Percentiles rank a stretch among this genome's conserved stretches.
Evolutionary conservation across 169 alveolate species (phyloP).

Genomic region (Neospora caninum): DNA sequence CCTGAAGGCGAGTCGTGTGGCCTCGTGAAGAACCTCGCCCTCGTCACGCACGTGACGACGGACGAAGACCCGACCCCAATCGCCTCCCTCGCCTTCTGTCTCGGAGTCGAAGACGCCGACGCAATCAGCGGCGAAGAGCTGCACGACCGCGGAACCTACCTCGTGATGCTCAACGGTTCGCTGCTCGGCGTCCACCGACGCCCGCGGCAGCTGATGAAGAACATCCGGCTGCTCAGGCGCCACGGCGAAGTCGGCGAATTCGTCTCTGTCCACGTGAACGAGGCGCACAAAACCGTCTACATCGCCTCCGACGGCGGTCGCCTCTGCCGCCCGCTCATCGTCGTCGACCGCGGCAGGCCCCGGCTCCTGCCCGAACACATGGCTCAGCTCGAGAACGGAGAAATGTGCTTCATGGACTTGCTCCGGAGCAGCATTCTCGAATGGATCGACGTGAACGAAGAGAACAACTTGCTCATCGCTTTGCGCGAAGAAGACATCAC

Average conservation of each 20-base stretch:
- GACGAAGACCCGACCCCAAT: constrained; percentile 90
- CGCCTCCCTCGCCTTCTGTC: constrained; percentile 74
- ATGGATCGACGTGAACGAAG: constrained; percentile 99
- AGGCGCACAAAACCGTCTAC: constrained; percentile 90
- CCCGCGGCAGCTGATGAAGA: constrained; percentile 88
- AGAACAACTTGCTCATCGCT: constrained; percentile 96
- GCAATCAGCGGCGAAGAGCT: constrained; percentile 80
- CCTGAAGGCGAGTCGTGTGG: constrained; percentile 99
- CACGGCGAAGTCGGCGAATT: constrained; percentile 96
- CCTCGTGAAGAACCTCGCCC: constrained; percentile 96
- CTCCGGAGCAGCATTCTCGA: constrained; percentile 94
- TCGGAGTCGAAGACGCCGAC: constrained; percentile 91
- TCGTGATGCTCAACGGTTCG: constrained; percentile 95
- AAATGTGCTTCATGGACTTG: constrained; percentile 87
- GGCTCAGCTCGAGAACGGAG: constrained; percentile 81
- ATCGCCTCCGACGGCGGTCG: constrained; percentile 99
- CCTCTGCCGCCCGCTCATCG: constrained; percentile 96
- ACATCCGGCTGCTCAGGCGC: constrained; percentile 93
- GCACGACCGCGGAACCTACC: constrained; percentile 79
- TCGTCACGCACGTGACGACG: constrained; percentile 98
- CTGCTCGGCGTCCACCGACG: constrained; percentile 93
- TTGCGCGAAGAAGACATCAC: constrained; percentile 90
- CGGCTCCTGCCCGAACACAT: constrained; percentile 73
- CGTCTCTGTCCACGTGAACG: constrained; percentile 94
- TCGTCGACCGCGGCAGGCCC: constrained; percentile 94